These are phyloP conservation scores for Mucor indicus DNA, from an alignment of 371 early-diverging fungal genomes.

Conservation along the genomic window DNA sequence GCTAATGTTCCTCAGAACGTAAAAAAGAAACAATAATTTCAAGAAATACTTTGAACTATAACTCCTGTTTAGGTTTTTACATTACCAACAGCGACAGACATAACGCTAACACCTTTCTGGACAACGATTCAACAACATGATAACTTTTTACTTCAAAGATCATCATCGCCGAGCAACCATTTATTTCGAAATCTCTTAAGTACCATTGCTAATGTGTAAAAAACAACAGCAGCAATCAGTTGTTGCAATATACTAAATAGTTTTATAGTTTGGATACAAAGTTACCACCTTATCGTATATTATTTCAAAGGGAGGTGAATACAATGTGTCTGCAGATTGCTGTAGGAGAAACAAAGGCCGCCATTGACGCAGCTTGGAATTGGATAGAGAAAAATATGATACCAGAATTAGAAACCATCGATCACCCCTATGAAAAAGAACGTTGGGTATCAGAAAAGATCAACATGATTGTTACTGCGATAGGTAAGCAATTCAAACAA, in stretches of 20 bases:
- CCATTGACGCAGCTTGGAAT: conserved; percentile 82
- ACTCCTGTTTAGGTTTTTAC: no score
- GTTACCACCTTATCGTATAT: conserved; percentile 88
- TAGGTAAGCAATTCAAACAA: conserved; percentile 44
- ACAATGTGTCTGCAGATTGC: conserved; percentile 59
- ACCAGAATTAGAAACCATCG: conserved; percentile 70
- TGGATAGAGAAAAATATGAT: conserved; percentile 74
- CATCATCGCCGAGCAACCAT: conserved; percentile 45
- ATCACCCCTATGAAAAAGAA: conserved; percentile 77
- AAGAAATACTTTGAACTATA: no score
- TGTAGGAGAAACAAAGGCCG: conserved; percentile 74
- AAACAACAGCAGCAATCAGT: no score
- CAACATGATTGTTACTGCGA: conserved; percentile 76
- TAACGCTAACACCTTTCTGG: conserved; percentile 54
- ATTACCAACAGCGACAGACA: conserved; percentile 29
- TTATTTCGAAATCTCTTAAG: conserved; percentile 58
- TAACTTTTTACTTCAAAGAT: conserved; percentile 67
- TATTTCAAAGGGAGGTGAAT: conserved; percentile 70
- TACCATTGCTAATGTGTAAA: conserved; percentile 76
- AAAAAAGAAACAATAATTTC: no score
- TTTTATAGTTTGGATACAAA: conserved; percentile 76
- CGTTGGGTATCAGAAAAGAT: conserved; percentile 88
- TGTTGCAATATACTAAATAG: not conserved
- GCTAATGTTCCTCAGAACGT: no score
- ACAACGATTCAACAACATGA: conserved; percentile 52